Base-by-base conservation (phyloP, 805 yeast species). In the Metschnikowia orientalis region DNA sequence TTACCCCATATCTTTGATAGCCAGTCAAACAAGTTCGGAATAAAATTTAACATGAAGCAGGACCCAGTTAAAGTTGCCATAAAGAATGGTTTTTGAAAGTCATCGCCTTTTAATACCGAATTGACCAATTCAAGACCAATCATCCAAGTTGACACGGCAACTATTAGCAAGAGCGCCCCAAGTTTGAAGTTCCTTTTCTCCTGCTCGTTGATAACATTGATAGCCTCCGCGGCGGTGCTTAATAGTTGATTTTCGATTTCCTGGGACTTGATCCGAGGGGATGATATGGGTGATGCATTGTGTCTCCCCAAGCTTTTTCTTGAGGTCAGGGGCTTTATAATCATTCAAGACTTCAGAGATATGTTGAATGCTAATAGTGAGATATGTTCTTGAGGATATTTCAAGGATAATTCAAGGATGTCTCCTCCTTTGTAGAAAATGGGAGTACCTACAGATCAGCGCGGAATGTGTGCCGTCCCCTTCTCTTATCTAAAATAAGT, bases 91-190 rank as follows among this genome's bases (percentile, higher is more conserved):
- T 73, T 75, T 21, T 56, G 61, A 44, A 65, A 74, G 8, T 61
- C 63, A 15, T 62, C 70, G 18, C 67, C 68, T 38, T 74, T 74
- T 38, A 73, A 51, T n/a, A 71, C 68, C 4, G 57, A 48, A 40
- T 71, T 74, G 27, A 70, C 70, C 40, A 73, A 39, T 41, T 73
- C 77, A 12, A 69, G 54, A 0, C 77, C 74, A 3, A 61, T 34
- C 22, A 74, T 61, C 77, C 79, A 73, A 1, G 73, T 59, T 6
- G 55, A 35, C 6, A 74, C 59, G 1, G 71, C 69, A 4, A 69
- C 30, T 7, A 63, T 47, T 20, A 74, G 53, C 21, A 70, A 52
- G 6, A 63, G 20, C 4, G 70, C 47, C 2, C 80, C 80, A 13
- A 59, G 52, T n/a, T 53, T 41, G 60, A 67, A 74, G 38, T 65